Evolutionary conservation across 225 moss, liverwort and hornwort genomes (phyloP).

Genomic region (Polytrichum commune): DNA sequence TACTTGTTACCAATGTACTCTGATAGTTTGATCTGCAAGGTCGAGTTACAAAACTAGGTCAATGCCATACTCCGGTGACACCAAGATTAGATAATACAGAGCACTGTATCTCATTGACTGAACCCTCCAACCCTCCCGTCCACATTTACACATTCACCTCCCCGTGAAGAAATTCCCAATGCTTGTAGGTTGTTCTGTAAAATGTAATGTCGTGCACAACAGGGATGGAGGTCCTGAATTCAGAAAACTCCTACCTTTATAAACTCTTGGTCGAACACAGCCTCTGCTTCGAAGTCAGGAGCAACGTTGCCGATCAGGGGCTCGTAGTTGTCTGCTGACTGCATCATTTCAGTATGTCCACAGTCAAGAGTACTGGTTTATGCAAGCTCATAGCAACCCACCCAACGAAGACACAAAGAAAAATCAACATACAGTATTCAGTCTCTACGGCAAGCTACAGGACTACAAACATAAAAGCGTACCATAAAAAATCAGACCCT

Average conservation of each 20-base stretch:
- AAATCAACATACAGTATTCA: no score
- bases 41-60: neutral
- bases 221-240: no score
- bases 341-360: conserved; percentile 2
- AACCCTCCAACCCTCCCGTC: no score
- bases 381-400: no score
- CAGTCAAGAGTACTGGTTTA: no score
- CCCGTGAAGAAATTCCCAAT: neutral
- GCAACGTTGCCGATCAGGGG: conserved; percentile 81
- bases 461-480: no score
- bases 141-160: no score
- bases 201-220: no score
- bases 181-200: neutral
- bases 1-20: conserved; percentile 97
- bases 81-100: neutral
- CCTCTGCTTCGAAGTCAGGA: conserved; percentile 96
- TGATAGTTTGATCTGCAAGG: conserved; percentile 82
- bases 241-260: conserved; percentile 50
- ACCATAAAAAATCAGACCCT: no score
- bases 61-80: neutral
- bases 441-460: no score
- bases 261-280: conserved; percentile 95
- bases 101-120: neutral
- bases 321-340: conserved; percentile 26
- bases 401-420: no score